phyloP scores from a whole-genome alignment of 345 rosid species.

The Gossypium turneri region DNA sequence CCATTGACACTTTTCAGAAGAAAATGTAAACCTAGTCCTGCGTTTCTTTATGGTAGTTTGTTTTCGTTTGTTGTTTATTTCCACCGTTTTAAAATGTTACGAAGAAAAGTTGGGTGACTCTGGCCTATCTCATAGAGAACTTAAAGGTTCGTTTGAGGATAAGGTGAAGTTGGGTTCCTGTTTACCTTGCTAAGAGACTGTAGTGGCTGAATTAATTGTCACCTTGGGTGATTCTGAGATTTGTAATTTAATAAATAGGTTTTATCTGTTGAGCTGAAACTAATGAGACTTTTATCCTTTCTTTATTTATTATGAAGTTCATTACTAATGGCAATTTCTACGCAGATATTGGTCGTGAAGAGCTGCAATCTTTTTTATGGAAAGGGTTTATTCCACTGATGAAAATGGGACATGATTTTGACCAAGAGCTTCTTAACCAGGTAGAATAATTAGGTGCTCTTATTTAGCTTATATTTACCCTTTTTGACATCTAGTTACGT shows the following conservation, averaged over 20 bases:
- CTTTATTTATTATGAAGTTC: neutral
- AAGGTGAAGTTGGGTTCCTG: neutral
- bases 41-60: neutral
- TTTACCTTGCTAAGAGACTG: neutral
- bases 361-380: slow-evolving; percentile 56
- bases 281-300: neutral
- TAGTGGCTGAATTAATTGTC: neutral
- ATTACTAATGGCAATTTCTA: slow-evolving; percentile 17
- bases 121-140: neutral
- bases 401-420: slow-evolving; percentile 56
- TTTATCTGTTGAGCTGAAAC: neutral
- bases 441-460: slow-evolving; percentile 30
- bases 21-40: neutral
- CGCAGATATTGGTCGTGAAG: slow-evolving; percentile 38
- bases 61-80: neutral
- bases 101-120: neutral
- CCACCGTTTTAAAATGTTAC: neutral
- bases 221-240: neutral
- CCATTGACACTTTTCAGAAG: neutral
- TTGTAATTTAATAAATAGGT: neutral
- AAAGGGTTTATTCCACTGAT: slow-evolving; percentile 62
- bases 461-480: slow-evolving; percentile 1
- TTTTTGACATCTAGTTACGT: slow-evolving; percentile 5
- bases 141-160: neutral
- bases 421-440: slow-evolving; percentile 66